A percentile compares a stretch with the other conserved stretches of the same genome.
These are phyloP conservation scores for Alternaria sp. DNA, from an alignment of 2,329 filamentous ascomycete species.

Conservation along the genomic window DNA sequence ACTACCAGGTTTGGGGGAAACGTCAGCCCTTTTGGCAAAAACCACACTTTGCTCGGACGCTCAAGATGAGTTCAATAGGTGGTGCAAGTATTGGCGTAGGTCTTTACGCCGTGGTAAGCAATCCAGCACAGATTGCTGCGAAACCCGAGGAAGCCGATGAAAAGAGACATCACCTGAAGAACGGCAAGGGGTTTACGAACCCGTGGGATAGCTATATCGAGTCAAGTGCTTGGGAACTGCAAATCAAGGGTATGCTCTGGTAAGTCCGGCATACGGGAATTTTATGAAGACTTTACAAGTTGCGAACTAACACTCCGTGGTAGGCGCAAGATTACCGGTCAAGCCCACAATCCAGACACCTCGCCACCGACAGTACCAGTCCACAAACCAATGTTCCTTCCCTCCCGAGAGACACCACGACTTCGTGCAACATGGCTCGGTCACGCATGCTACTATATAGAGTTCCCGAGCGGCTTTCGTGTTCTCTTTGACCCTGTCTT, in stretches of 20 bases:
- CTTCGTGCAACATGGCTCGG: slow-evolving; percentile 93
- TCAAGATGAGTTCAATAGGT: slow-evolving; percentile 41
- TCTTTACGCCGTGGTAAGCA: slow-evolving; percentile 51
- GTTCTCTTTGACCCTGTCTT: slow-evolving; percentile 96
- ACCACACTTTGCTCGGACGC: slow-evolving; percentile 28
- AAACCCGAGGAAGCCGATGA: slow-evolving; percentile 54
- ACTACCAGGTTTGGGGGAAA: not conserved
- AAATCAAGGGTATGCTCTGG: slow-evolving; percentile 46
- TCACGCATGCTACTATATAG: slow-evolving; percentile 91
- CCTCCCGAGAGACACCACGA: slow-evolving; percentile 62
- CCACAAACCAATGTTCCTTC: slow-evolving; percentile 70
- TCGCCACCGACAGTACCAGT: slow-evolving; percentile 71
- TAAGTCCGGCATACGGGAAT: slow-evolving; percentile 26
- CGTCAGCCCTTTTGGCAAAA: slow-evolving; percentile 21
- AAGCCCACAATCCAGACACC: slow-evolving; percentile 65
- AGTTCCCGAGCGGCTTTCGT: slow-evolving; percentile 84
- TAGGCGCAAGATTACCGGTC: slow-evolving; percentile 58
- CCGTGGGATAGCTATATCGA: slow-evolving; percentile 63
- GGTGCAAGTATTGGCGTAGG: slow-evolving; percentile 33
- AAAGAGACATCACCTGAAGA: slow-evolving; percentile 59
- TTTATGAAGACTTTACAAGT: not conserved
- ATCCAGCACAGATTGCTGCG: slow-evolving; percentile 47
- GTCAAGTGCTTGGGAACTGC: slow-evolving; percentile 40
- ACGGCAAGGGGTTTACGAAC: slow-evolving; percentile 63
- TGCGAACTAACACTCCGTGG: not conserved